These are phyloP conservation scores for Rubus parviflorus DNA, from an alignment of 306 rosid species.

Conservation along the genomic window DNA sequence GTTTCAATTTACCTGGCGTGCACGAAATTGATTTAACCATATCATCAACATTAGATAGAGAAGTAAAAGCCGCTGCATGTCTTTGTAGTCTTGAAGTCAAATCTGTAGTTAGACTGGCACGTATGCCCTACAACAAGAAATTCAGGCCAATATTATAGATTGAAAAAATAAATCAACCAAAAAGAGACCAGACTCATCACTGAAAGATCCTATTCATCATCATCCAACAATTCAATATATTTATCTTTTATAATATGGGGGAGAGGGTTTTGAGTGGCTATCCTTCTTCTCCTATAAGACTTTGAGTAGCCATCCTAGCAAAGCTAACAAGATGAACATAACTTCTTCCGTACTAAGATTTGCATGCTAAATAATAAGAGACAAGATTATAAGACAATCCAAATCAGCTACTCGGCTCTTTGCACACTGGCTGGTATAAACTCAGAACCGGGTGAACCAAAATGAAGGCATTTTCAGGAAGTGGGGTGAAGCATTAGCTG, in stretches of 20 bases:
- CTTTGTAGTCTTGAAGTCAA: slow-evolving; percentile 39
- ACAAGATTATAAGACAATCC: not conserved
- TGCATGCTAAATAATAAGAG: not conserved
- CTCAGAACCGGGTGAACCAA: not conserved
- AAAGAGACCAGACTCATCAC: not conserved
- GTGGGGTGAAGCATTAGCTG: not conserved
- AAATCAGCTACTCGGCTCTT: not conserved
- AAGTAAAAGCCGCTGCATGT: slow-evolving; percentile 36
- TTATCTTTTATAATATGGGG: not conserved
- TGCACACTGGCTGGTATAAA: not conserved
- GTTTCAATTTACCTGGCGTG: slow-evolving; percentile 40
- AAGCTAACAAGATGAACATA: not conserved
- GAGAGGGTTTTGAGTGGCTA: not conserved
- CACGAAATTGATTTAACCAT: slow-evolving; percentile 37
- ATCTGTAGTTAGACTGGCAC: slow-evolving; percentile 42
- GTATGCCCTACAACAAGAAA: slow-evolving; percentile 44
- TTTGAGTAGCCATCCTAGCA: not conserved
- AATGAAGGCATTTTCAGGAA: not conserved
- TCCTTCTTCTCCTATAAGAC: not conserved
- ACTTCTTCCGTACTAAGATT: no score
- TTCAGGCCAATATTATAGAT: not conserved
- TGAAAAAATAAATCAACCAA: not conserved
- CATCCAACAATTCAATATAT: not conserved
- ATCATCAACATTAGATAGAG: slow-evolving; percentile 35
- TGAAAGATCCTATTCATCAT: not conserved